A percentile compares a stretch with the other conserved stretches of the same genome.
Evolutionary conservation across 495 filamentous ascomycete genomes (phyloP).

Genomic region (Lasiosphaeria ovina): DNA sequence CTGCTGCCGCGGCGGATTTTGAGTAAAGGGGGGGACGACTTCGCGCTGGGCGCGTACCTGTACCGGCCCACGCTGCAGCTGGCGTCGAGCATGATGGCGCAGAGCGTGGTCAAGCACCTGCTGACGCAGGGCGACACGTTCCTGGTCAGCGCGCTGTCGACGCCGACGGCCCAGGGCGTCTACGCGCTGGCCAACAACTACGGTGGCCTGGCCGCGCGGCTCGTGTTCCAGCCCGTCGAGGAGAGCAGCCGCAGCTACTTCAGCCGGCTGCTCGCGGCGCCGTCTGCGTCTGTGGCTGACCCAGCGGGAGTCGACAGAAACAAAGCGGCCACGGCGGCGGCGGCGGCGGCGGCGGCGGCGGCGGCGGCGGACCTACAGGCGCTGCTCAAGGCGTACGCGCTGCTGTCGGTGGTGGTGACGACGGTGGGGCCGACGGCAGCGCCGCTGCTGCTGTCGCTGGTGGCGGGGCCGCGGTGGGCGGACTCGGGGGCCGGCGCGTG

Average conservation of each 20-base stretch:
- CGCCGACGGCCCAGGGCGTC: conserved; percentile 78
- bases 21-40: conserved; percentile 26
- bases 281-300: neutral
- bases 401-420: conserved; percentile 66
- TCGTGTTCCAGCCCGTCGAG: conserved; percentile 93
- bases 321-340: neutral
- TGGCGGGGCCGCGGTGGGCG: conserved; percentile 75
- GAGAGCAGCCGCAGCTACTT: conserved; percentile 88
- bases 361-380: conserved; percentile 25
- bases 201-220: conserved; percentile 81
- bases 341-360: neutral
- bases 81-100: conserved; percentile 75
- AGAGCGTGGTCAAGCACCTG: conserved; percentile 84
- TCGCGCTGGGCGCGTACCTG: conserved; percentile 58
- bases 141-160: conserved; percentile 73
- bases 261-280: conserved; percentile 58
- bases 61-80: conserved; percentile 64
- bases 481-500: conserved; percentile 59
- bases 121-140: conserved; percentile 93
- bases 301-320: neutral
- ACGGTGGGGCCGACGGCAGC: conserved; percentile 70
- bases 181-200: conserved; percentile 95
- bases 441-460: conserved; percentile 63
- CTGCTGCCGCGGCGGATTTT: conserved; percentile 38
- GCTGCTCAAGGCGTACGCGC: conserved; percentile 59